Conservation (phyloP, 2,329 filamentous ascomycete genomes). For the Blumeria graminis region DNA sequence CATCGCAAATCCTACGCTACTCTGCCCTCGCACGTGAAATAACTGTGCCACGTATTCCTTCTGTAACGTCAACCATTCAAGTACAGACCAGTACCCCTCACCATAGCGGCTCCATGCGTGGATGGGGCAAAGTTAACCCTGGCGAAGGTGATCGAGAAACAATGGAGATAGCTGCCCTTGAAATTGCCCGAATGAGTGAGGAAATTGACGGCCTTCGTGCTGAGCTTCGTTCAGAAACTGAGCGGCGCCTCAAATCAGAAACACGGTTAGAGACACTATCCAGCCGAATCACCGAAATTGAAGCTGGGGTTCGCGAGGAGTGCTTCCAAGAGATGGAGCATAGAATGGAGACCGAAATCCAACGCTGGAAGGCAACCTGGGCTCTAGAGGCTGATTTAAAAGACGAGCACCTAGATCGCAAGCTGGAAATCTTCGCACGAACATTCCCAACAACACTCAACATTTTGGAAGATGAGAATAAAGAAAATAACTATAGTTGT, state of each 20-base stretch:
- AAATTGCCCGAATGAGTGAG: slow-evolving; percentile 55
- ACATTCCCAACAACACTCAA: slow-evolving; percentile 17
- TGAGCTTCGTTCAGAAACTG: slow-evolving; percentile 45
- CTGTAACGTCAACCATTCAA: slow-evolving; percentile 46
- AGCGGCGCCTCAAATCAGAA: slow-evolving; percentile 47
- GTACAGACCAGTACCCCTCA: slow-evolving; percentile 9
- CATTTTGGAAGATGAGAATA: slow-evolving; percentile 20
- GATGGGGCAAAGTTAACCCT: slow-evolving; percentile 8
- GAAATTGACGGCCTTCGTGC: slow-evolving; percentile 54
- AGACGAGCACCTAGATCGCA: slow-evolving; percentile 70
- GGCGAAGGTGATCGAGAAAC: slow-evolving; percentile 33
- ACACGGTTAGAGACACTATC: slow-evolving; percentile 43
- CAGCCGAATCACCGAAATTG: slow-evolving; percentile 39
- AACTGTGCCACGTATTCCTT: slow-evolving; percentile 71
- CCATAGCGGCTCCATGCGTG: slow-evolving; percentile 7
- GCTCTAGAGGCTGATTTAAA: slow-evolving; percentile 56
- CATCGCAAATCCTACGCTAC: slow-evolving; percentile 85
- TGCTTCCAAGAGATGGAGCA: slow-evolving; percentile 70
- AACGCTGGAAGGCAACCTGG: slow-evolving; percentile 57
- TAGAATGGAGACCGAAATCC: slow-evolving; percentile 47
- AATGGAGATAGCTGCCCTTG: slow-evolving; percentile 57
- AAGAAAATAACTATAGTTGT: slow-evolving; percentile 26
- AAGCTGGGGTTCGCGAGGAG: slow-evolving; percentile 71
- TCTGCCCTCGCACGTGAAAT: slow-evolving; percentile 82
- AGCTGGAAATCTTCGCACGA: slow-evolving; percentile 49